phyloP scores from a whole-genome alignment of 768 basidiomycete species.

The Collybia sordida region DNA sequence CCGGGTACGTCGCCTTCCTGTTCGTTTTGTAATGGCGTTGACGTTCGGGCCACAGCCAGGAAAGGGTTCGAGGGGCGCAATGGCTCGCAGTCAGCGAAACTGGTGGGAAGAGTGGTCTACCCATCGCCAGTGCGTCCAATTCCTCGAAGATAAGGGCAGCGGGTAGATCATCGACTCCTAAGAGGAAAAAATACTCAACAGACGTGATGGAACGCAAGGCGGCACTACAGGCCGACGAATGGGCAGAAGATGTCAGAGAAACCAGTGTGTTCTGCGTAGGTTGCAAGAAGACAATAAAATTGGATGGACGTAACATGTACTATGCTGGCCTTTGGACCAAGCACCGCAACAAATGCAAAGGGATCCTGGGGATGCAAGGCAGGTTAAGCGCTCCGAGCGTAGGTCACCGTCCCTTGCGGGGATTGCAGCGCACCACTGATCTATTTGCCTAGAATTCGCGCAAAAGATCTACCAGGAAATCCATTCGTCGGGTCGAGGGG shows the following conservation, averaged over 20 bases:
- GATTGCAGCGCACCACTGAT: background rate
- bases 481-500: background rate
- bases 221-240: conserved; percentile 2
- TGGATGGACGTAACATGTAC: conserved; percentile 31
- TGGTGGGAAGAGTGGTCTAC: no score
- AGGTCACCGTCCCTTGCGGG: background rate
- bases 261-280: conserved; percentile 23
- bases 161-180: no score
- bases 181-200: background rate
- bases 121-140: no score
- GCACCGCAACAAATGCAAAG: conserved; percentile 25
- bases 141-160: no score
- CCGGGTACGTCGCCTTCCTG: no score
- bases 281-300: conserved; percentile 27
- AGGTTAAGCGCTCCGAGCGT: background rate
- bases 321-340: conserved; percentile 34
- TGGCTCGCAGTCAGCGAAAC: no score
- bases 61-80: no score
- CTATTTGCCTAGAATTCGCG: background rate
- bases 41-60: no score
- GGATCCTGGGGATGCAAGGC: background rate
- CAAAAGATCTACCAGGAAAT: background rate
- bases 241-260: background rate
- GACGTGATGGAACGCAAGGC: background rate
- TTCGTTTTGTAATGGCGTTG: no score